A percentile compares a stretch with the other conserved stretches of the same genome.
These are phyloP conservation scores for Rhinocladiella similis DNA, from an alignment of 2,329 filamentous ascomycete species.

Conservation along the genomic window DNA sequence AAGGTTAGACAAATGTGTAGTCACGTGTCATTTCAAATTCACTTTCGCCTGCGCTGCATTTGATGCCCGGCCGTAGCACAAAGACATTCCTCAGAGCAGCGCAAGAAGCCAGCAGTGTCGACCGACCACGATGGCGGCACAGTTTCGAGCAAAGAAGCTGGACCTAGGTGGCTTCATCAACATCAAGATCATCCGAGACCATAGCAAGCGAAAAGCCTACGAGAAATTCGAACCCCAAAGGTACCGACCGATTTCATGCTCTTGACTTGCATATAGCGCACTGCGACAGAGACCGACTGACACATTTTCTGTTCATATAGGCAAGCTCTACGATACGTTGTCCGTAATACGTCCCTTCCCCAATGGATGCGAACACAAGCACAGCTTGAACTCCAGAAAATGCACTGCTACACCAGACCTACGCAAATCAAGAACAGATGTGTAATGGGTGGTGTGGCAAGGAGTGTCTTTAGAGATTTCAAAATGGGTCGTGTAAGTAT, in stretches of 20 bases:
- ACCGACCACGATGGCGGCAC: constrained; percentile 64
- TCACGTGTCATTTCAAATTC: background rate
- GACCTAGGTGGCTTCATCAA: constrained; percentile 88
- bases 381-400: constrained; percentile 87
- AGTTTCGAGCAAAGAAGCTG: constrained; percentile 87
- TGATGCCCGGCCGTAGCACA: no score
- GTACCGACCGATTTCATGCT: constrained; percentile 48
- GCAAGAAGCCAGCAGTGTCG: background rate
- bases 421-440: constrained; percentile 95
- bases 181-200: constrained; percentile 82
- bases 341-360: constrained; percentile 86
- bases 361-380: constrained; percentile 82
- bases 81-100: background rate
- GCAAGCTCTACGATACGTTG: constrained; percentile 89
- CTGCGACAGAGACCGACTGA: background rate
- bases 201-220: constrained; percentile 94
- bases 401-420: constrained; percentile 92
- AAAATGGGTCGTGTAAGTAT: constrained; percentile 80
- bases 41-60: no score
- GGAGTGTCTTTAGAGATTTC: constrained; percentile 91
- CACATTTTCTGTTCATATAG: constrained; percentile 46
- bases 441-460: constrained; percentile 83
- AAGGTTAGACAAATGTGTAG: background rate
- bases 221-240: constrained; percentile 83
- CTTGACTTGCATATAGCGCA: background rate